Base-by-base conservation (phyloP, 2,329 filamentous ascomycete species). In the Ophiostoma himal-ulmi region DNA sequence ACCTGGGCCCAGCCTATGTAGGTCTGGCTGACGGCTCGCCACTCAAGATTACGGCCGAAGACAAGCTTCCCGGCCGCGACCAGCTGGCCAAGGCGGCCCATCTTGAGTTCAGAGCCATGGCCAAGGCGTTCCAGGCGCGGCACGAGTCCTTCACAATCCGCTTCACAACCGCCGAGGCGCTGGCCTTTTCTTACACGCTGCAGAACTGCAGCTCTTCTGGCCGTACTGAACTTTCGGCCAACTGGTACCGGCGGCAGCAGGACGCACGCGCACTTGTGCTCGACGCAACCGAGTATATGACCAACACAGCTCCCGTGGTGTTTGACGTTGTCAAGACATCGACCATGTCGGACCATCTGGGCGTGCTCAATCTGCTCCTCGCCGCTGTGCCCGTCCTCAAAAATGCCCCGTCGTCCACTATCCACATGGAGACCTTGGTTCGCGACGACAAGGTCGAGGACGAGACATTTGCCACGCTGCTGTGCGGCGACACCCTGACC, bases 321-420 rank as follows among this genome's bases (percentile, higher is more conserved):
- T 89, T 89, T 73, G 82, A 88, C 74, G 78, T 84, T 4, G 84
- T 89, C 69, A 86, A 89, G 72, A 86, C 85, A 0, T 81, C 81
- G 1, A 81, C 82, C 69, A 76, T 86, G 13, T 75, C 78, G 1
- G 82, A 84, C 70, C 78, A 81, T 68, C 26, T 82, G 8, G 83
- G 83, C 22, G 71, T 75, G 13, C 70, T 86, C 10, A 84, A 84
- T 72, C 13, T 85, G 20, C 74, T 86, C 6, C 75, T 81, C 20
- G 80, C 85, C 0, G 77, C 82, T 0, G 74, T 78, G 0, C 84
- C 85, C 1, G 73, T 89, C 10, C 77, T 89, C 11, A 10, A 10
- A 3, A 11, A 57, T 6, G 52, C 52, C n/a, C n/a, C 52, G 22
- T 57, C 52, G 52, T 57, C 52, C n/a, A 57, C 52, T n/a, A 57